Conservation (phyloP, 2,329 filamentous ascomycete species). For the Lecanicillium sp. region DNA sequence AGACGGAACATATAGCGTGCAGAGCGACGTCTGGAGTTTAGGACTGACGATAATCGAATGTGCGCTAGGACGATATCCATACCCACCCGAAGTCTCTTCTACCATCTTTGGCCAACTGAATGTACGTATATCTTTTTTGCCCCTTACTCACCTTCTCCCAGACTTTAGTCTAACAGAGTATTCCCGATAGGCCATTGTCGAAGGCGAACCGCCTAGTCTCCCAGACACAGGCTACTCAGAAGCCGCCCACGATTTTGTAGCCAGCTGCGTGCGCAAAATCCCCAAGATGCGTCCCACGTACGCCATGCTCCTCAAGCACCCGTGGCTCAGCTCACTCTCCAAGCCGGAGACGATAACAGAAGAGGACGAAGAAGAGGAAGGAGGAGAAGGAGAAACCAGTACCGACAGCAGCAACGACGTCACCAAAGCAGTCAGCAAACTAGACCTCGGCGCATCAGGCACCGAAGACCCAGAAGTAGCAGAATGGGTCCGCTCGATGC, state of each 20-base stretch:
- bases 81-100: constrained; percentile 93
- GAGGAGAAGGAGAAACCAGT: constrained; percentile 23
- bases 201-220: constrained; percentile 87
- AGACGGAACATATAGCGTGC: constrained; percentile 89
- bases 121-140: constrained; percentile 49
- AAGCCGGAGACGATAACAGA: constrained; percentile 69
- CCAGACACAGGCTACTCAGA: constrained; percentile 72
- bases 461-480: constrained; percentile 73
- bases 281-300: constrained; percentile 92
- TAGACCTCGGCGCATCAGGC: constrained; percentile 30
- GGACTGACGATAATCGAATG: constrained; percentile 94
- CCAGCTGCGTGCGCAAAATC: constrained; percentile 84
- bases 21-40: constrained; percentile 96
- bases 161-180: constrained; percentile 7
- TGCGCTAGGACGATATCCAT: constrained; percentile 88
- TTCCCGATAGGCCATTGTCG: constrained; percentile 79
- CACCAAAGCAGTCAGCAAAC: constrained; percentile 34
- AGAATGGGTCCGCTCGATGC: constrained; percentile 73
- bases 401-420: constrained; percentile 16
- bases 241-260: constrained; percentile 77
- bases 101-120: constrained; percentile 97
- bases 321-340: constrained; percentile 72
- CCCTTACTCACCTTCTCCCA: neutral
- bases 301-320: constrained; percentile 77
- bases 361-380: constrained; percentile 56